Conservation (phyloP, 2,329 filamentous ascomycete species). For the Biscogniauxia marginata region DNA sequence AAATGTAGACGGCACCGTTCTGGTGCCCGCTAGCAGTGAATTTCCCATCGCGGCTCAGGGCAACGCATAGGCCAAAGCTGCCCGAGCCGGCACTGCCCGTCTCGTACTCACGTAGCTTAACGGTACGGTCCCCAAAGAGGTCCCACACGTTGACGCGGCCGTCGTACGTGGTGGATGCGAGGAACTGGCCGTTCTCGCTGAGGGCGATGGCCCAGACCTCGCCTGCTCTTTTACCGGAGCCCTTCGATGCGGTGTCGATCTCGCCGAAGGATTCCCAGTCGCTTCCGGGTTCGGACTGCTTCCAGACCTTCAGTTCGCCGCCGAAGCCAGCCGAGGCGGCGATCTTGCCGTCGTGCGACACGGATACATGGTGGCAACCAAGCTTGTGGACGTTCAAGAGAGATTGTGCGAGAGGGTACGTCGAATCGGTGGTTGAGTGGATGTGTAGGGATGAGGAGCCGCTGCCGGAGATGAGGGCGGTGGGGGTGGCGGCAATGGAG, state of each 20-base stretch:
- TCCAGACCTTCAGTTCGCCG: constrained; percentile 86
- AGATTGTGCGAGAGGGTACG: constrained; percentile 76
- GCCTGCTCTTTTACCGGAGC: constrained; percentile 54
- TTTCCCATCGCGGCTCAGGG: constrained; percentile 74
- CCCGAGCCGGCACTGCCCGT: constrained; percentile 70
- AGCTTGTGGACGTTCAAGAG: constrained; percentile 79
- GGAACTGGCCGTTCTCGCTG: constrained; percentile 77
- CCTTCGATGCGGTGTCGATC: constrained; percentile 35
- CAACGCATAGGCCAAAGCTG: constrained; percentile 86
- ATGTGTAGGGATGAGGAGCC: constrained; percentile 81
- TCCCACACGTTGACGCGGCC: constrained; percentile 91
- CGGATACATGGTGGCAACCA: constrained; percentile 86
- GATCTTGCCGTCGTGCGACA: constrained; percentile 64
- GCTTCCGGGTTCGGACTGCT: constrained; percentile 57
- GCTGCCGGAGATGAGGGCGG: constrained; percentile 75
- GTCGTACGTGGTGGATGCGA: constrained; percentile 85
- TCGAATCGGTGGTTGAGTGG: constrained; percentile 68
- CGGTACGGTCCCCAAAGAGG: constrained; percentile 49
- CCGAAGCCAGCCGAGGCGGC: constrained; percentile 87
- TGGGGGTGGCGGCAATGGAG: constrained; percentile 72
- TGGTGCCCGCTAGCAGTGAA: constrained; percentile 92
- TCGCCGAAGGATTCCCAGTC: constrained; percentile 52
- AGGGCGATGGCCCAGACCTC: constrained; percentile 87
- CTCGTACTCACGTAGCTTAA: constrained; percentile 79
- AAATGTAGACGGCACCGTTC: constrained; percentile 88